phyloP scores from a whole-genome alignment of 192 early-diverging fungal species.

The Entomortierella lignicola region DNA sequence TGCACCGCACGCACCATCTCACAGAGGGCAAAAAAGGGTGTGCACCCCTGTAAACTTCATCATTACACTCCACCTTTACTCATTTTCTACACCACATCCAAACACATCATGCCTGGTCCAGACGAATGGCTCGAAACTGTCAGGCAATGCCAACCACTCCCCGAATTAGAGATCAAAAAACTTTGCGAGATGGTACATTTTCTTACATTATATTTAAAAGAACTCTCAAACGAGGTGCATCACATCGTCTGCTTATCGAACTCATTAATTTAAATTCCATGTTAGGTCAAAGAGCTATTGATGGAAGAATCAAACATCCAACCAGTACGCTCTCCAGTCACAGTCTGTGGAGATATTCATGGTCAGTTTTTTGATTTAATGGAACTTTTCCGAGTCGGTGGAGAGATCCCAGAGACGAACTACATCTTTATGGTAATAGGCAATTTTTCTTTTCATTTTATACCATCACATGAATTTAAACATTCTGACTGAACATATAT shows the following conservation, averaged over 20 bases:
- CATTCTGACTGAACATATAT: slow-evolving; percentile 1
- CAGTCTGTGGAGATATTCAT: slow-evolving; percentile 98
- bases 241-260: not conserved
- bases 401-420: slow-evolving; percentile 91
- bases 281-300: slow-evolving; percentile 92
- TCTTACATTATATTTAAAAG: not conserved
- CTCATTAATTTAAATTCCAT: not conserved
- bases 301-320: slow-evolving; percentile 99
- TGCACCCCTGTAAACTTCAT: not conserved
- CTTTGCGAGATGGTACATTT: slow-evolving; percentile 92
- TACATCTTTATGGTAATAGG: slow-evolving; percentile 95
- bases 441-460: not conserved
- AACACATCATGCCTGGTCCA: slow-evolving; percentile 74
- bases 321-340: slow-evolving; percentile 94
- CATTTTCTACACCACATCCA: not conserved
- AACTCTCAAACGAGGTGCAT: not conserved
- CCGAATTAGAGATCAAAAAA: slow-evolving; percentile 96
- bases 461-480: too few species aligned
- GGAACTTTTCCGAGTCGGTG: slow-evolving; percentile 95
- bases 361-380: slow-evolving; percentile 98
- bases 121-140: slow-evolving; percentile 97
- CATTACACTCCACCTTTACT: not conserved
- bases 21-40: too few species aligned
- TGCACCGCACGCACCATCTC: too few species aligned
- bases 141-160: slow-evolving; percentile 92